Base-by-base conservation (phyloP, 106 monocot genomes). In the Apostasia ramifera region DNA sequence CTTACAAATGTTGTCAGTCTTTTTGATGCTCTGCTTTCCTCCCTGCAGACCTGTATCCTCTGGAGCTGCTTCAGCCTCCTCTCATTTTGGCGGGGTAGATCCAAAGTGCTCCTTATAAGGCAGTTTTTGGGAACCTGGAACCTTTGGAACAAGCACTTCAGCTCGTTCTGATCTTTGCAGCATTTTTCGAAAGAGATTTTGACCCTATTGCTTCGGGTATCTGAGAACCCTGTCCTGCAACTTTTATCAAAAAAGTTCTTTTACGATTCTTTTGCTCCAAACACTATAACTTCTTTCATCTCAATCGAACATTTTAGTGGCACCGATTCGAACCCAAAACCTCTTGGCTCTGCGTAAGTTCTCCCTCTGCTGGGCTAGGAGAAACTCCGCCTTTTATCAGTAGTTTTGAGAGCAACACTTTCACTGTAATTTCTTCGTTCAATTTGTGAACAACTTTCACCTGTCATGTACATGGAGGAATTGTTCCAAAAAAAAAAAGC, bases 71-170 rank as follows among this genome's bases (percentile, higher is more conserved):
- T 56, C 69, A 70, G 12, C 66, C 42, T 55, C 77, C 68, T 63
- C 47, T 70, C 51, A 72, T 53, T 73, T 53, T 76, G 74, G 40
- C 39, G 10, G 69, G 73, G 43, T 65, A n/a, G 63, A 13, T 15
- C 43, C 47, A 9, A 65, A n/a, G 65, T 58, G 48, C 53, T 78
- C 75, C 68, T 84, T 91, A 87, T 91, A 87, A 62, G 64, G 77
- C 69, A 72, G 74, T 69, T 58, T 54, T 9, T 57, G 75, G 40
- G 82, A 79, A 84, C 69, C 63, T 71, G 57, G 84, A 80, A 85
- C 78, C 82, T 66, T 69, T 78, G 74, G 58, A 81, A 81, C 68
- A 81, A 70, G 50, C 53, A 59, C 72, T 68, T 72, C 53, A 40
- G 66, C 64, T 66, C 50, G 63, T 70, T 81, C 75, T 51, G 79